Evolutionary conservation across 1,139 yeast genomes (phyloP).

Genomic region (Oligophagozyma castellii): DNA sequence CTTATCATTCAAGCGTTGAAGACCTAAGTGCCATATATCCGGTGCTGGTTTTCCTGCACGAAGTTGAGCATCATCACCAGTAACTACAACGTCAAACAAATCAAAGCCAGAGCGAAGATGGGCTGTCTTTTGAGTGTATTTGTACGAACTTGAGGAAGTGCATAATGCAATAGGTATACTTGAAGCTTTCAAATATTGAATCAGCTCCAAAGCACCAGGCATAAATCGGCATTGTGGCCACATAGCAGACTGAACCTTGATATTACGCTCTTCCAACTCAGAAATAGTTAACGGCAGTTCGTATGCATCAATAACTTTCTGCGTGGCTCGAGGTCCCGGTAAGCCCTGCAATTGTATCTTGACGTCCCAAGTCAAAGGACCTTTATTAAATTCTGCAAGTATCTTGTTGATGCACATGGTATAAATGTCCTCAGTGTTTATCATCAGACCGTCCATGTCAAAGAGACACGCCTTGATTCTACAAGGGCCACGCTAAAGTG

Average conservation of each 20-base stretch:
- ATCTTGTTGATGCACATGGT: constrained; percentile 61
- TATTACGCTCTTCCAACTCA: constrained; percentile 39
- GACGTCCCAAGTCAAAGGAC: constrained; percentile 79
- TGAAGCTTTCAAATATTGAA: constrained; percentile 35
- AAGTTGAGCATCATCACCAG: constrained; percentile 79
- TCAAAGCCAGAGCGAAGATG: constrained; percentile 51
- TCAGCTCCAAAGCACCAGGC: constrained; percentile 73
- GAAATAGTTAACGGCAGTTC: constrained; percentile 54
- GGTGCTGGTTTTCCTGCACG: constrained; percentile 92
- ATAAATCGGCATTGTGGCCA: constrained; percentile 58
- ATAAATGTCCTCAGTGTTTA: constrained; percentile 84
- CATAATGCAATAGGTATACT: constrained; percentile 78
- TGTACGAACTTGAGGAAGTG: constrained; percentile 60
- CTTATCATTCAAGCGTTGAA: constrained; percentile 48
- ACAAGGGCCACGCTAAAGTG: too few relatives aligned
- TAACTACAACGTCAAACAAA: constrained; percentile 55
- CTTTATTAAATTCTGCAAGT: constrained; percentile 54
- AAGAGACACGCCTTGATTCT: constrained; percentile 72
- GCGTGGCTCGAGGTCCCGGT: constrained; percentile 68
- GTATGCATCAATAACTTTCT: constrained; percentile 51
- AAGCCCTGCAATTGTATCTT: constrained; percentile 80
- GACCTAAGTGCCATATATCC: constrained; percentile 79
- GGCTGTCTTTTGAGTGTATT: constrained; percentile 52
- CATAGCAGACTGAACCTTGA: constrained; percentile 38
- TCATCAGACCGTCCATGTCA: constrained; percentile 90